phyloP scores from a whole-genome alignment of 345 rosid genomes.

The Pistacia vera region DNA sequence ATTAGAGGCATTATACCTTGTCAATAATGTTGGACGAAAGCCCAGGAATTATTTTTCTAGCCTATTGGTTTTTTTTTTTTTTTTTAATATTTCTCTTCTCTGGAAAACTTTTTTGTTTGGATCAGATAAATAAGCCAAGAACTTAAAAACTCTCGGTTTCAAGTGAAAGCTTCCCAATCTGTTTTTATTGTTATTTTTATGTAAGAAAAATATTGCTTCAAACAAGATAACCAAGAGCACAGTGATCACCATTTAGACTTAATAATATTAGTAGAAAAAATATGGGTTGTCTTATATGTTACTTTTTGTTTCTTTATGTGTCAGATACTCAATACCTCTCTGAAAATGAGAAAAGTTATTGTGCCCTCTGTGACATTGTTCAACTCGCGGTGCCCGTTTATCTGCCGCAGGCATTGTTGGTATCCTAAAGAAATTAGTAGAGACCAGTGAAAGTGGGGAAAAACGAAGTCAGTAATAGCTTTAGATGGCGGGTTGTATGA shows the following conservation, averaged over 20 bases:
- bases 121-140: background rate
- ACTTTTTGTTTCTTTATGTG: no score
- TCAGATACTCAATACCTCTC: no score
- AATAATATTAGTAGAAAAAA: background rate
- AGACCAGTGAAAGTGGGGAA: conserved; percentile 45
- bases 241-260: background rate
- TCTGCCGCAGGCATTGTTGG: no score
- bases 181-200: no score
- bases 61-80: background rate
- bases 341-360: no score
- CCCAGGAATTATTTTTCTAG: background rate
- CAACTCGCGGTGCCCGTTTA: no score
- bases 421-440: no score
- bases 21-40: background rate
- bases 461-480: conserved; percentile 59
- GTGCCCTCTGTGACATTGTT: no score
- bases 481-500: conserved; percentile 75
- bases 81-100: background rate
- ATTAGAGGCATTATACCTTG: conserved; percentile 53
- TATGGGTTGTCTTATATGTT: no score
- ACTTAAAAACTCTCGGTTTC: background rate
- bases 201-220: conserved; percentile 2
- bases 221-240: background rate
- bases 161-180: background rate
- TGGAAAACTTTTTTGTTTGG: background rate